Evolutionary conservation across 2,329 filamentous ascomycete genomes (phyloP), one percentile per base, ranked within the genome.

Genomic region (Aspergillus aculeatinus): DNA sequence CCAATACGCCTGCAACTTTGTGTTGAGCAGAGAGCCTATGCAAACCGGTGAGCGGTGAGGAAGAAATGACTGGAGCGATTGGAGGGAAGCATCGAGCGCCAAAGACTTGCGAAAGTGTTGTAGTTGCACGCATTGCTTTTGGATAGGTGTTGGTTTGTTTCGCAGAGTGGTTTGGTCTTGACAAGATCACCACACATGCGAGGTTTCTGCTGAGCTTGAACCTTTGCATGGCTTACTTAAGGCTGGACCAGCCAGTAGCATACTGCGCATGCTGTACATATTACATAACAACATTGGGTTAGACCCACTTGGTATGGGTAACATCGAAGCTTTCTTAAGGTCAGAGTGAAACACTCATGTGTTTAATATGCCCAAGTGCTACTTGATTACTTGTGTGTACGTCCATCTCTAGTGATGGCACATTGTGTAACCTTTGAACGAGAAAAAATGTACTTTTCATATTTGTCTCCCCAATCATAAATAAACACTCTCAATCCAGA

Each of bases 371-470:
- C 27, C 33, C 2, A 16, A 35, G 14, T 35, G 27, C 33, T 16
- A 35, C 12, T 16, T 12, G 2, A 35, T 16, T 35, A 35, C 9
- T 16, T 12, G 14, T 35, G 16, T 35, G 33, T 35, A 35, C 3
- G 33, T 12, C 3, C 10, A 35, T 12, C 1, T 35, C 33, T 35
- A 12, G 33, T 12, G 33, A 16, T 35, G 12, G 5, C 4, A 35
- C 11, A 35, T 35, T 16, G 12, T 4, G 33, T 3, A 35, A 35
- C 1, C 11, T 35, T 35, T 35, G 33, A 35, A 44, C 39, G 16
- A 19, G 16, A 44, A 44, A 44, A 35, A 35, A 63, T 64, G 65
- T 70, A 71, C 70, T 71, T 70, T 69, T 72, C 64, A 65, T 62
- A 60, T 62, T 66, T 49, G 27, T 52, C 25, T 58, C 25, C 29